Conservation (phyloP, 805 yeast species). For the Henningerozyma blattae region DNA sequence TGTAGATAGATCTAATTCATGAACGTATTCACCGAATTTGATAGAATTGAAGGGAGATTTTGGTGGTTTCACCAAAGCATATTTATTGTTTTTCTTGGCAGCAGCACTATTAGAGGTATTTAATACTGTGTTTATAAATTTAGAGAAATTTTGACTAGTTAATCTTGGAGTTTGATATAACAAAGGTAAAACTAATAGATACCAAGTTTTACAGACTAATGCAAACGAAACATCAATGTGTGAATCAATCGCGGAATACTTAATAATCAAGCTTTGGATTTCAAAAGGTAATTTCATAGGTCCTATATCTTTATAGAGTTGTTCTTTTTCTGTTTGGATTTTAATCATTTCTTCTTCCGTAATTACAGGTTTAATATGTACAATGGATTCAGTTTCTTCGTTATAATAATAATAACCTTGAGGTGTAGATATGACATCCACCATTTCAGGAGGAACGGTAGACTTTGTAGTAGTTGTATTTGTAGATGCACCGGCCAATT, state of each 20-base stretch:
- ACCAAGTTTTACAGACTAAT: conserved; percentile 51
- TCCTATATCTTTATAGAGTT: background rate
- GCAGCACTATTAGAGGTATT: conserved; percentile 56
- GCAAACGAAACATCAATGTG: no score
- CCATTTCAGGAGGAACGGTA: no score
- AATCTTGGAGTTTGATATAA: background rate
- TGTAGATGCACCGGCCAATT: no score
- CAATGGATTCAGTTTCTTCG: conserved; percentile 8
- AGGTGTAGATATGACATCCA: conserved; percentile 8
- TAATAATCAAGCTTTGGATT: conserved; percentile 31
- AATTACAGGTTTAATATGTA: background rate
- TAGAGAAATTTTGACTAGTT: conserved; percentile 39
- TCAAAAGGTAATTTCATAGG: conserved; percentile 36
- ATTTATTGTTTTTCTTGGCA: conserved; percentile 28
- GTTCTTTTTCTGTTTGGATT: background rate
- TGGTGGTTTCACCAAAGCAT: background rate
- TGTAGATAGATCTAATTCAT: conserved; percentile 56
- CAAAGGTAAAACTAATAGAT: conserved; percentile 27
- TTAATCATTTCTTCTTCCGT: background rate
- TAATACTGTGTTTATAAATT: conserved; percentile 63
- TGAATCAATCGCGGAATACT: conserved; percentile 6
- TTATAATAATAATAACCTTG: conserved; percentile 11
- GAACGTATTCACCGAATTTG: conserved; percentile 47
- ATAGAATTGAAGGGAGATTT: no score
- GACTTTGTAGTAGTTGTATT: background rate